phyloP scores from a whole-genome alignment of 352 stramenopile species.

The Phytophthora tentaculata region DNA sequence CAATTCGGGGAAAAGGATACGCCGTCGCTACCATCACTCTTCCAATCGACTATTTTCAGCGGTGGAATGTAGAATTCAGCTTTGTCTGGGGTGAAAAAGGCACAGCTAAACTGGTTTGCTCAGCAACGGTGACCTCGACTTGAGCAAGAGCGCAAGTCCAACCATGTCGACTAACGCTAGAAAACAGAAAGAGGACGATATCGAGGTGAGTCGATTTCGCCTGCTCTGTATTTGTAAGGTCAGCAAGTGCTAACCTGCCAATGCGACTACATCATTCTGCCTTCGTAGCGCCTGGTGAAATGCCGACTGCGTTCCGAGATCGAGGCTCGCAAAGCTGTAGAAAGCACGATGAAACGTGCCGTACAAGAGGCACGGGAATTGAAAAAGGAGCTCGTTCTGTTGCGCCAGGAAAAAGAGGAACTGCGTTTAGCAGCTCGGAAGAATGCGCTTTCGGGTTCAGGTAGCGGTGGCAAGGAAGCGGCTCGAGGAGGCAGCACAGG shows the following conservation, averaged over 20 bases:
- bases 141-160: conserved; percentile 7
- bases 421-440: conserved; percentile 38
- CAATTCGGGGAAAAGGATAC: not conserved
- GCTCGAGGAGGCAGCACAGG: conserved; percentile 1
- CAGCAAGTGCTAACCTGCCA: not conserved
- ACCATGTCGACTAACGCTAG: conserved; percentile 42
- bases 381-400: conserved; percentile 78
- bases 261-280: not conserved
- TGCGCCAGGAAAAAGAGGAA: conserved; percentile 81
- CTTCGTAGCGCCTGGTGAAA: conserved; percentile 70
- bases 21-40: conserved; percentile 5
- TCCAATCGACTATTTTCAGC: conserved; percentile 32
- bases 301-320: conserved; percentile 78
- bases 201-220: conserved; percentile 44
- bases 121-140: not conserved
- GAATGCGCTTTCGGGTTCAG: conserved; percentile 12
- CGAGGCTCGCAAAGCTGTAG: conserved; percentile 70
- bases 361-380: conserved; percentile 75
- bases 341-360: conserved; percentile 78
- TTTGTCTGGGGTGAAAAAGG: not conserved
- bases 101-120: conserved; percentile 5
- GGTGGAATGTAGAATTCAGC: not conserved
- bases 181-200: conserved; percentile 67
- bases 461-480: conserved; percentile 16
- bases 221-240: not conserved